phyloP scores from a whole-genome alignment of 495 filamentous ascomycete genomes.

The Penicillium argentinense region DNA sequence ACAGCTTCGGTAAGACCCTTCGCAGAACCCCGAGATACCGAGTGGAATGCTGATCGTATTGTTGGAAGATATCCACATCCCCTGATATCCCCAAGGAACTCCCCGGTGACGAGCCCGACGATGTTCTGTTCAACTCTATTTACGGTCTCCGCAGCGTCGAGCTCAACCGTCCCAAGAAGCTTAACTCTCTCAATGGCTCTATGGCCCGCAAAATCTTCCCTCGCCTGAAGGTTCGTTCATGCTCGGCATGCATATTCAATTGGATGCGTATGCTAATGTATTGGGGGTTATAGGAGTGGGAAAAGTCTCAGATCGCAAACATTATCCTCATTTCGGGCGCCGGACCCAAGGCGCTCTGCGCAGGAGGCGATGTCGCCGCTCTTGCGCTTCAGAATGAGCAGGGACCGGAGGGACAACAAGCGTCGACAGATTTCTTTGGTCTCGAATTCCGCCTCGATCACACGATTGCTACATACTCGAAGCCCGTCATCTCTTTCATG shows the following conservation, averaged over 20 bases:
- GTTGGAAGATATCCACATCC: slow-evolving; percentile 57
- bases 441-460: slow-evolving; percentile 95
- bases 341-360: slow-evolving; percentile 82
- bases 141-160: slow-evolving; percentile 91
- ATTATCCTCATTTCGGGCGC: slow-evolving; percentile 89
- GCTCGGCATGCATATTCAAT: not conserved
- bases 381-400: slow-evolving; percentile 71
- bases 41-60: slow-evolving; percentile 4
- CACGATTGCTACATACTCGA: slow-evolving; percentile 87
- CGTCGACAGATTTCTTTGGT: slow-evolving; percentile 80
- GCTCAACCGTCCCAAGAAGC: slow-evolving; percentile 87
- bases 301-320: slow-evolving; percentile 90
- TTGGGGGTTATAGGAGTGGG: slow-evolving; percentile 66
- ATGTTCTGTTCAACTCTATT: slow-evolving; percentile 85
- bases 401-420: slow-evolving; percentile 63
- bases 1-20: slow-evolving; percentile 40
- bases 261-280: slow-evolving; percentile 16
- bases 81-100: slow-evolving; percentile 51
- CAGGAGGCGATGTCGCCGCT: slow-evolving; percentile 83
- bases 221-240: slow-evolving; percentile 65
- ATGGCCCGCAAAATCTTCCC: slow-evolving; percentile 93
- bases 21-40: not conserved
- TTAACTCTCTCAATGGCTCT: slow-evolving; percentile 87
- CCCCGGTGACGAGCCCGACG: slow-evolving; percentile 72
- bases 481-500: slow-evolving; percentile 94